Evolutionary conservation across 2,329 filamentous ascomycete genomes (phyloP), one percentile per base, ranked within the genome.

Genomic region (Mollisia scopiformis): DNA sequence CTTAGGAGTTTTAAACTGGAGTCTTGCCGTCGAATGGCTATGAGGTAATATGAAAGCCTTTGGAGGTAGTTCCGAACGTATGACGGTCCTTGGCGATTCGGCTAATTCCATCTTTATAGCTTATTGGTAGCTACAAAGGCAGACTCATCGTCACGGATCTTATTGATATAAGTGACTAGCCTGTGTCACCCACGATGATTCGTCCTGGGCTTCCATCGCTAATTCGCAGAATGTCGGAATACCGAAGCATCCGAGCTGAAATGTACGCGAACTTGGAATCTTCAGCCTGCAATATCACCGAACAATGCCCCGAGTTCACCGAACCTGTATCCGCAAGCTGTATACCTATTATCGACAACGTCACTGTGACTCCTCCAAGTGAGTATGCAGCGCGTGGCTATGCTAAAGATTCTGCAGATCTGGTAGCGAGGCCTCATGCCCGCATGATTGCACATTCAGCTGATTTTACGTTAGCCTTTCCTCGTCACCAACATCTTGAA

Each of bases 321-420:
- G 53, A 47, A 28, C 4, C 57, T n/a, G 52, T 35, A 14, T 30
- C 53, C 13, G 25, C 28, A 6, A 54, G 58, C 13, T 53, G 58
- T 27, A 50, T 25, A 13, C 59, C 59, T 47, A 41, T 27, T 6
- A 50, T 62, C 14, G 55, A 62, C 39, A 62, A 62, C 27, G n/a
- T 58, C 6, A 62, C 55, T 5, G 59, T 58, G 6, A 58, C 58
- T 30, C 28, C 55, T 2, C 25, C 53, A 3, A 16, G 46, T n/a
- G 55, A 62, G 19, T 62, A 62, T 43, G 28, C 55, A 14, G 33
- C 55, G 1, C 39, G 55, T 14, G 30, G 49, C 10, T 11, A 23
- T 10, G 41, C 21, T 2, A 50, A 55, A 2, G 47, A 55, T 3
- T 62, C 58, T 39, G 49, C 59, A 16, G 41, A 62, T 25, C 2